Evolutionary conservation across 2,329 filamentous ascomycete genomes (phyloP).

Genomic region (Cucurbitaria berberidis): DNA sequence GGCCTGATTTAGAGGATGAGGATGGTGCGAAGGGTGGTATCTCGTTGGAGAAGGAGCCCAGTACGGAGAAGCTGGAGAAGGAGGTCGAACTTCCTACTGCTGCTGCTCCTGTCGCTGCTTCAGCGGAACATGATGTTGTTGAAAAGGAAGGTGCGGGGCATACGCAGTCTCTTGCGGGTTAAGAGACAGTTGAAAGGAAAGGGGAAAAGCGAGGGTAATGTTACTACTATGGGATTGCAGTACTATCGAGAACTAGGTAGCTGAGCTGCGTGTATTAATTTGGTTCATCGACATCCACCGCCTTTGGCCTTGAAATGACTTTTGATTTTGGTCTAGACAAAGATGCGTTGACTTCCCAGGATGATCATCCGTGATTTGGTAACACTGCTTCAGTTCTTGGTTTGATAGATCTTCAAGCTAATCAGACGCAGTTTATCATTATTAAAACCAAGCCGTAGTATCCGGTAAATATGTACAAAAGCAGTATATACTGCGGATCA

Average conservation of each 20-base stretch:
- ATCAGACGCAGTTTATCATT: no score
- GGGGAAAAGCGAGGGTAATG: background rate
- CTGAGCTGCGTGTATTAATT: background rate
- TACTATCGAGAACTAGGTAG: background rate
- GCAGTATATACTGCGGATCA: no score
- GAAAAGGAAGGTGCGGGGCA: conserved; percentile 6
- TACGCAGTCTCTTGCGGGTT: conserved; percentile 10
- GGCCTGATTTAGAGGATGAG: conserved; percentile 10
- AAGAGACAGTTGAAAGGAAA: background rate
- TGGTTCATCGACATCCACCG: background rate
- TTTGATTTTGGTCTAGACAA: no score
- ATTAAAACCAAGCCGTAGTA: no score
- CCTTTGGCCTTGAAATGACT: no score
- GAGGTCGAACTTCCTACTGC: conserved; percentile 1
- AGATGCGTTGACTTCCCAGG: no score
- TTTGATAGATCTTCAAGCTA: no score
- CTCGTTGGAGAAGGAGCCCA: conserved; percentile 13
- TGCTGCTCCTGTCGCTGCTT: conserved; percentile 1
- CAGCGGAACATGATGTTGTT: background rate
- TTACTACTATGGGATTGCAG: background rate
- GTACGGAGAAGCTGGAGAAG: conserved; percentile 6
- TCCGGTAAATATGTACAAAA: no score
- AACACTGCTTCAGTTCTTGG: no score
- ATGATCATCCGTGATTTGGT: no score
- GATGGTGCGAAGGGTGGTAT: conserved; percentile 1